Conservation (phyloP, 768 basidiomycete genomes). For the Podaxis sp. region DNA sequence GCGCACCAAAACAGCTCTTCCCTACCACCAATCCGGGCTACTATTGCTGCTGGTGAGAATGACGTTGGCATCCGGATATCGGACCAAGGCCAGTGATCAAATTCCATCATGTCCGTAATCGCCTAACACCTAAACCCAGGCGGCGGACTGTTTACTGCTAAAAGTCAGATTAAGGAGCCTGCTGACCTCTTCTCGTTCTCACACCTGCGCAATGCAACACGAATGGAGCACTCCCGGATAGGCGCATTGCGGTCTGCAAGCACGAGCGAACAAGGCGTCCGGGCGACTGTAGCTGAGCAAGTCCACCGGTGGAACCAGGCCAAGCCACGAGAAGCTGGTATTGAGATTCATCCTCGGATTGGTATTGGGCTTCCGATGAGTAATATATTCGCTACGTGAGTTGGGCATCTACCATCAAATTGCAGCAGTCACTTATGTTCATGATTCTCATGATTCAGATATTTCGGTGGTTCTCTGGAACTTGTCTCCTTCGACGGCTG, state of each 20-base stretch:
- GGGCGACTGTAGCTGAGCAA: slow-evolving; percentile 81
- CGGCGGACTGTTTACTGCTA: slow-evolving; percentile 60
- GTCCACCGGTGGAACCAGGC: slow-evolving; percentile 46
- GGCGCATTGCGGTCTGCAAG: slow-evolving; percentile 66
- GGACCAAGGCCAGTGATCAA: slow-evolving; percentile 67
- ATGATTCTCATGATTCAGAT: slow-evolving; percentile 37
- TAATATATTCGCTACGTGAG: slow-evolving; percentile 80
- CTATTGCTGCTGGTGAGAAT: slow-evolving; percentile 71
- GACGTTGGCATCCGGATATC: slow-evolving; percentile 83
- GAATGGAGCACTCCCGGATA: slow-evolving; percentile 65
- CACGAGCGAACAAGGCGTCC: slow-evolving; percentile 58
- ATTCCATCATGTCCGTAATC: neutral
- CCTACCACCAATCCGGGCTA: slow-evolving; percentile 67
- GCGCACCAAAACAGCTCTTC: slow-evolving; percentile 41
- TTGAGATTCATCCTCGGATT: slow-evolving; percentile 59
- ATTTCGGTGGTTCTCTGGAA: slow-evolving; percentile 81
- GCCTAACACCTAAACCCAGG: slow-evolving; percentile 31
- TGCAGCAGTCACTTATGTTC: neutral
- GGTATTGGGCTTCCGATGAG: slow-evolving; percentile 89
- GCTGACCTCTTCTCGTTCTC: slow-evolving; percentile 90
- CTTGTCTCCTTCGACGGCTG: slow-evolving; percentile 80
- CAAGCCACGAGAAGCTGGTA: slow-evolving; percentile 31
- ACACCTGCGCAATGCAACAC: slow-evolving; percentile 72
- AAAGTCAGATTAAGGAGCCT: slow-evolving; percentile 51
- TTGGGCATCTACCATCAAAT: neutral